phyloP scores from a whole-genome alignment of 768 basidiomycete species.

The Mycena galericulata region DNA sequence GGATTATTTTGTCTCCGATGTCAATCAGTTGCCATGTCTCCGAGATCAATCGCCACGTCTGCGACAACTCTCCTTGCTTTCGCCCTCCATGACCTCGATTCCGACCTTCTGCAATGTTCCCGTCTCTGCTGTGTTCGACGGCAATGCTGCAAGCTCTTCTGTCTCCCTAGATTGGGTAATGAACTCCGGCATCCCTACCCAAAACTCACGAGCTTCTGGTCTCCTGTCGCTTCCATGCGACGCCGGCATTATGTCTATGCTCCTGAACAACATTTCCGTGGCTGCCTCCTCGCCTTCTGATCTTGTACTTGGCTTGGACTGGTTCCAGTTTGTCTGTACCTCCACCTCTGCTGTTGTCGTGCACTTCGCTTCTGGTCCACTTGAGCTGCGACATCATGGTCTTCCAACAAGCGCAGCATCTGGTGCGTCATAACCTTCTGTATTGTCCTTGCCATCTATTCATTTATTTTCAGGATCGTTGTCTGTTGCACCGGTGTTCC shows the following conservation, averaged over 20 bases:
- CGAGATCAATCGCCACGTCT: too few species aligned
- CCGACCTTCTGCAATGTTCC: too few species aligned
- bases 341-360: background rate
- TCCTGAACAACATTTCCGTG: slow-evolving; percentile 4
- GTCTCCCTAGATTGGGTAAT: slow-evolving; percentile 7
- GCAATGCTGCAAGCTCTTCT: too few species aligned
- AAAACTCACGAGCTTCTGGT: background rate
- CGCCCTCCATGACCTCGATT: too few species aligned
- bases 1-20: too few species aligned
- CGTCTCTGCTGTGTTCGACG: too few species aligned
- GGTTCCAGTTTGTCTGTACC: background rate
- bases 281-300: too few species aligned
- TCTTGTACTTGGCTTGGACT: slow-evolving; percentile 8
- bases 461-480: background rate
- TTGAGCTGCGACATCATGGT: too few species aligned
- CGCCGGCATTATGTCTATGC: background rate
- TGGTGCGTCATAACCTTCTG: background rate
- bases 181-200: slow-evolving; percentile 2
- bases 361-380: too few species aligned
- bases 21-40: too few species aligned
- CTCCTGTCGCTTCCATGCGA: background rate
- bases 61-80: background rate
- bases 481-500: too few species aligned
- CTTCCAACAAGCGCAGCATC: too few species aligned
- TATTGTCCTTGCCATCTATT: background rate